Base-by-base conservation (phyloP, 148 eudicot species). In the Vaccinium macrocarpon region DNA sequence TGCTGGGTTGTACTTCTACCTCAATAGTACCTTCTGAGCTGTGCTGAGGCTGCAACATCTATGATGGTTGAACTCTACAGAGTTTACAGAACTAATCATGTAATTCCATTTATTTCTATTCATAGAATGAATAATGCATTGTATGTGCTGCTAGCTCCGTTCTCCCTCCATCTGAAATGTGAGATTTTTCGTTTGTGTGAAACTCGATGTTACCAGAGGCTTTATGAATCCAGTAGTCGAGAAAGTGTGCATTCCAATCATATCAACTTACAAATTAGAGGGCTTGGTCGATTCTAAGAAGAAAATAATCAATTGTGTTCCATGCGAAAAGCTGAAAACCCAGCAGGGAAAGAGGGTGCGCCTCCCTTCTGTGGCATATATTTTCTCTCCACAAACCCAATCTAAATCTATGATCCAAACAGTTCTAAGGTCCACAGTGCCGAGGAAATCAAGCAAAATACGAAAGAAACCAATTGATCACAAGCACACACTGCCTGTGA, bases 1-100 rank as follows among this genome's bases (percentile, higher is more conserved):
- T 7, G 91, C 86, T 76, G 99, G 85, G 18, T 74, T 97, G n/a
- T 97, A 92, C 90, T 89, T 91, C 85, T 97, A 97, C 84, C 81
- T 95, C 83, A 97, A 94, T 89, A 88, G 70, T 88, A 84, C 87
- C 80, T 89, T 61, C 89, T 90, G 82, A 88, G 76, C 9, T 80
- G 25, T 12, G 23, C 52, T 53, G 52, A n/a, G 71, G 71, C 71
- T 23, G 71, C 29, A 25, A 74, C 14, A 1, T 7, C 11, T 8
- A 35, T 21, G 12, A 11, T 0, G 0, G 16, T 8, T 75, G 80
- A 56, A 79, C 5, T 16, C 29, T 71, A 8, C 16, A 19, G 82
- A 27, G 59, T 18, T 75, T 48, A 38, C 9, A 48, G 61, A 50
- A 72, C 76, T 16, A 61, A 4, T 32, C 23, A 23, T 80, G 78